phyloP scores from a whole-genome alignment of 805 yeast genomes.

The Blastobotrys mokoenaii region DNA sequence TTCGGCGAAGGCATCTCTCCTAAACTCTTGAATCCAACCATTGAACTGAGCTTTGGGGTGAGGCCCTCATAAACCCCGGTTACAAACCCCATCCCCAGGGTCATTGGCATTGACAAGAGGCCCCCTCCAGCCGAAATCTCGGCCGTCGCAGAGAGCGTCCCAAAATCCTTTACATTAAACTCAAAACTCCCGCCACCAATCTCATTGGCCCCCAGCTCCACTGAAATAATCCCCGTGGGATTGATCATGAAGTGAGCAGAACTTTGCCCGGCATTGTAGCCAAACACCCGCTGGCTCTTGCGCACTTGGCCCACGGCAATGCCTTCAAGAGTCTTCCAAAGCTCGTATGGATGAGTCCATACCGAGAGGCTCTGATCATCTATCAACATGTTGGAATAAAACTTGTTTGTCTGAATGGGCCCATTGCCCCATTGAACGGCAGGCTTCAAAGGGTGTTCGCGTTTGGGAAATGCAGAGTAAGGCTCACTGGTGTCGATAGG shows the following conservation, averaged over 20 bases:
- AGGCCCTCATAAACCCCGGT: slow-evolving; percentile 37
- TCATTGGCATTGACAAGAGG: slow-evolving; percentile 31
- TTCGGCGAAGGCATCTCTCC: slow-evolving; percentile 32
- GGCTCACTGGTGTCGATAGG: slow-evolving; percentile 6
- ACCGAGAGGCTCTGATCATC: slow-evolving; percentile 56
- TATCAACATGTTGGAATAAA: slow-evolving; percentile 61
- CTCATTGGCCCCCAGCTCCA: slow-evolving; percentile 31
- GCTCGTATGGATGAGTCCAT: slow-evolving; percentile 75
- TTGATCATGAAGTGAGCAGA: slow-evolving; percentile 32
- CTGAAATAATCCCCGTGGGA: slow-evolving; percentile 39
- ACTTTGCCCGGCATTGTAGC: slow-evolving; percentile 26
- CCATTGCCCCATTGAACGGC: neutral
- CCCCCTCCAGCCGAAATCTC: neutral
- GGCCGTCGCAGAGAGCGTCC: slow-evolving; percentile 4
- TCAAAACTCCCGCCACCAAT: slow-evolving; percentile 1
- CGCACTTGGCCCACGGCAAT: slow-evolving; percentile 50
- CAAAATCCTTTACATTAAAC: neutral
- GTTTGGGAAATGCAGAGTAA: neutral
- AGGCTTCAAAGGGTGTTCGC: slow-evolving; percentile 4
- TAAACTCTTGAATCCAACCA: slow-evolving; percentile 55
- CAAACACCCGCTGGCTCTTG: slow-evolving; percentile 24
- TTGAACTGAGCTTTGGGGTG: slow-evolving; percentile 35
- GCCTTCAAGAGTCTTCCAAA: slow-evolving; percentile 53
- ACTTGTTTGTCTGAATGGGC: slow-evolving; percentile 50
- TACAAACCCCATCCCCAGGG: slow-evolving; percentile 53